These are phyloP conservation scores for Smittium culicis DNA, from an alignment of 371 early-diverging fungal genomes.

Conservation along the genomic window DNA sequence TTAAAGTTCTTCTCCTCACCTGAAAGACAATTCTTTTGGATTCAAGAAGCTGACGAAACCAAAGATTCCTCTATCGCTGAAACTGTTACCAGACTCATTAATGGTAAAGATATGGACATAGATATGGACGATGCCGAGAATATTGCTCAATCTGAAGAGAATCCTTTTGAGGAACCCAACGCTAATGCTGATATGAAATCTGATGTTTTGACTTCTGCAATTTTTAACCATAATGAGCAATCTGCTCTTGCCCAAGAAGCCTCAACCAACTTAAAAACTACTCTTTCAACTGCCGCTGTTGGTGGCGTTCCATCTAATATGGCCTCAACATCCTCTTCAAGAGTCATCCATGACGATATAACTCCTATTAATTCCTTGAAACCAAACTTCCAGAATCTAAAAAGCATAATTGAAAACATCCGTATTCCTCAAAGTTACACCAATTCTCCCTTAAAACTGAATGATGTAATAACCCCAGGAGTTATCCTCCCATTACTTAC, in stretches of 20 bases:
- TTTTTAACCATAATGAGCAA: slow-evolving; percentile 20
- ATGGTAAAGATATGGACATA: slow-evolving; percentile 8
- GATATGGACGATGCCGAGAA: slow-evolving; percentile 13
- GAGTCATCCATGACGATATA: slow-evolving; percentile 16
- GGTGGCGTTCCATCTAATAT: slow-evolving; percentile 24
- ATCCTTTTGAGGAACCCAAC: not conserved
- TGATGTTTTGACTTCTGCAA: slow-evolving; percentile 20
- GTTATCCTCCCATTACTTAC: slow-evolving; percentile 39
- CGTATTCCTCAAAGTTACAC: slow-evolving; percentile 16
- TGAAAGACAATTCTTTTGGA: slow-evolving; percentile 66
- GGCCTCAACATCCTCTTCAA: not conserved
- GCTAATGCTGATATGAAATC: slow-evolving; percentile 4
- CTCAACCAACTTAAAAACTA: not conserved
- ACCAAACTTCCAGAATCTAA: slow-evolving; percentile 14
- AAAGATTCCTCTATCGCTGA: slow-evolving; percentile 13
- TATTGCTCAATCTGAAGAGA: not conserved
- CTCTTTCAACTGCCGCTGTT: slow-evolving; percentile 23
- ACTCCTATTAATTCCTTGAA: slow-evolving; percentile 12
- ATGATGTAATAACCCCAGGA: slow-evolving; percentile 39
- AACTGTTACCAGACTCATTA: slow-evolving; percentile 12
- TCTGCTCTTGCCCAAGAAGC: slow-evolving; percentile 24
- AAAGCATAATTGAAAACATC: slow-evolving; percentile 21
- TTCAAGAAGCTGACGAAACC: slow-evolving; percentile 49
- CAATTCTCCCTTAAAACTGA: slow-evolving; percentile 19
- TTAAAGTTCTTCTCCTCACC: slow-evolving; percentile 59